phyloP scores from a whole-genome alignment of 2,329 filamentous ascomycete species.

The Didymella glomerata region DNA sequence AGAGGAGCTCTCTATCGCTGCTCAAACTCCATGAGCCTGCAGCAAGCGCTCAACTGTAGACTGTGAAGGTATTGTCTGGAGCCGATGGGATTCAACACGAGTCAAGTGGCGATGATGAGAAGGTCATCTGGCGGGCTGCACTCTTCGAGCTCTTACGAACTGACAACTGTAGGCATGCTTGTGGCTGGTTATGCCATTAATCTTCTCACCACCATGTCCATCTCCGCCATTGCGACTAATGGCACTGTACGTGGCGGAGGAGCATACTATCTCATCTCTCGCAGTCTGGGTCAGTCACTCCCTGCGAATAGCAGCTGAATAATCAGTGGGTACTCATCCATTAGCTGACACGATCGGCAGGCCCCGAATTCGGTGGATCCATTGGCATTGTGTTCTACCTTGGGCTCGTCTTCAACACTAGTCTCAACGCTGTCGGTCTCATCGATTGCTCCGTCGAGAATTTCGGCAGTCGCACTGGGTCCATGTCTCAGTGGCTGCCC shows the following conservation, averaged over 20 bases:
- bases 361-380: conserved; percentile 87
- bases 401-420: conserved; percentile 83
- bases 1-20: conserved; percentile 2
- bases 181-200: conserved; percentile 80
- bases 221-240: conserved; percentile 89
- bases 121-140: neutral
- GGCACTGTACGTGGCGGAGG: conserved; percentile 88
- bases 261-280: conserved; percentile 87
- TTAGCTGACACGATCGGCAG: conserved; percentile 43
- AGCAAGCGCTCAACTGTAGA: neutral
- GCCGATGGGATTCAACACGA: neutral
- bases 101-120: neutral
- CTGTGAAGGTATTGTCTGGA: neutral
- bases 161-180: conserved; percentile 67
- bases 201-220: conserved; percentile 82
- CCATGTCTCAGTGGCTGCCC: conserved; percentile 67
- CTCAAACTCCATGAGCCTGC: neutral
- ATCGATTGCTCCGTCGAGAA: conserved; percentile 84
- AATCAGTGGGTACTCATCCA: too few relatives aligned
- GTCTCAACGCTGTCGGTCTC: conserved; percentile 85
- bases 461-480: conserved; percentile 67
- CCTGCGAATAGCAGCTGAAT: neutral
- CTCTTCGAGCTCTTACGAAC: conserved; percentile 10
- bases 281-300: conserved; percentile 63
- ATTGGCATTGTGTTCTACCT: conserved; percentile 90